These are phyloP conservation scores for Linum trigynum DNA, from an alignment of 345 rosid genomes.

Conservation along the genomic window DNA sequence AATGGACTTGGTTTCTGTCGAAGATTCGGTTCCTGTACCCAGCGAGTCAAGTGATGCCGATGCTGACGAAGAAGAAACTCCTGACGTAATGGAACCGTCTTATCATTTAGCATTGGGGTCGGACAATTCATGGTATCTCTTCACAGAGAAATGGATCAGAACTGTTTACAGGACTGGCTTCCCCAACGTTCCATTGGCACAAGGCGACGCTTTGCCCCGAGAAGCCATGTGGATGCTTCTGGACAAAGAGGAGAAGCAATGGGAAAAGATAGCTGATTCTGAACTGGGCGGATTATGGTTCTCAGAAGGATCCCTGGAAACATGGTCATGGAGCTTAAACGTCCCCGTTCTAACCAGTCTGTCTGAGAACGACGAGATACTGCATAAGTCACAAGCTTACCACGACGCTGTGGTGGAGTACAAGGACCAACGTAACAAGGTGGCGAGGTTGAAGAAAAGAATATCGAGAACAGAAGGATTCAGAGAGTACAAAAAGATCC, in stretches of 20 bases:
- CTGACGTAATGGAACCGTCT: constrained; percentile 40
- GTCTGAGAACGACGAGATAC: constrained; percentile 55
- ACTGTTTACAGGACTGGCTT: constrained; percentile 68
- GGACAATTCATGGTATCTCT: constrained; percentile 87
- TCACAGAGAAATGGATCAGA: constrained; percentile 80
- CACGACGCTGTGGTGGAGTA: constrained; percentile 50
- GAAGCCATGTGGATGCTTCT: constrained; percentile 57
- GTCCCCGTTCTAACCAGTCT: constrained; percentile 88
- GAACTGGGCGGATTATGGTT: constrained; percentile 74
- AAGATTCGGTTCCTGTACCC: constrained; percentile 28
- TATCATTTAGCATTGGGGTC: constrained; percentile 84
- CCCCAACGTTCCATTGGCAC: constrained; percentile 56
- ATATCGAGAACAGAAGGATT: constrained; percentile 75
- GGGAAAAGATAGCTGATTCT: constrained; percentile 72
- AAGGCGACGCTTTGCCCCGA: constrained; percentile 70
- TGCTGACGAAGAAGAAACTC: constrained; percentile 14
- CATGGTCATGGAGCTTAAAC: constrained; percentile 96
- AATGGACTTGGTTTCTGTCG: constrained; percentile 29
- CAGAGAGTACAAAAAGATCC: constrained; percentile 69
- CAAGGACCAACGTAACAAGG: constrained; percentile 60
- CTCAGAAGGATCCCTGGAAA: constrained; percentile 80
- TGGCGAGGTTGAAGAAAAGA: constrained; percentile 73
- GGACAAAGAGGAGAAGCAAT: constrained; percentile 51
- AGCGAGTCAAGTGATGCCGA: constrained; percentile 18
- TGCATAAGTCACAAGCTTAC: constrained; percentile 49